Base-by-base conservation (phyloP, 1,139 yeast species). In the Lodderomyces pseudojiufengensis region DNA sequence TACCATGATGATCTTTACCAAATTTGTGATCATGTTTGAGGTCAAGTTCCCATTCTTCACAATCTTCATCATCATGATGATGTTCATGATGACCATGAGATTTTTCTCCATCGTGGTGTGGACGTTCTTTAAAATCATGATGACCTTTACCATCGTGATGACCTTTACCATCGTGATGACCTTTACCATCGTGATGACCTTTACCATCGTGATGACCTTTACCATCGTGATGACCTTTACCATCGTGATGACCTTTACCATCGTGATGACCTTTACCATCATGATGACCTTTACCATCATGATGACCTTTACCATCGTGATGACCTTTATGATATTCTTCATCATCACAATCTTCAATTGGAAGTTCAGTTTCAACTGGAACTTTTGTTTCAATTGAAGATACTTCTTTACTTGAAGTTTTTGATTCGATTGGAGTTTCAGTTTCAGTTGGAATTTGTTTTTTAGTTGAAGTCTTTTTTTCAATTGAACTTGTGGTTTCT, bases 131-230 rank as follows among this genome's bases (percentile, higher is more conserved):
- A 6, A 29, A 23, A 21, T 22, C 20, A 18, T 27, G 35, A 24
- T 27, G 29, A 15, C 28, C 21, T 15, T 27, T 18, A 27, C 13
- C 32, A 28, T 18, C 20, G 5, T 18, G 20, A 18, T 18, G 29
- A 9, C 21, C 27, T 9, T 29, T 29, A 9, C 21, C 22, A 9
- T 24, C 30, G 10, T 29, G 23, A 20, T 23, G 16, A 9, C n/a
- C n/a, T 32, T 32, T 26, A 6, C 35, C 30, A 21, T 22, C 20
- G 12, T 27, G 35, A 24, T 27, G 29, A 15, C 28, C 21, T 15
- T 27, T 18, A 27, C 21, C 36, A 21, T n/a, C n/a, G n/a, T n/a
- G n/a, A n/a, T 18, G 29, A 13, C 21, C 27, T 9, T 29, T 29
- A 9, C 27, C 27, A 9, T 24, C 30, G 10, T 29, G 23, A 20